phyloP scores from a whole-genome alignment of 495 filamentous ascomycete genomes.

The Bombardia bombarda region DNA sequence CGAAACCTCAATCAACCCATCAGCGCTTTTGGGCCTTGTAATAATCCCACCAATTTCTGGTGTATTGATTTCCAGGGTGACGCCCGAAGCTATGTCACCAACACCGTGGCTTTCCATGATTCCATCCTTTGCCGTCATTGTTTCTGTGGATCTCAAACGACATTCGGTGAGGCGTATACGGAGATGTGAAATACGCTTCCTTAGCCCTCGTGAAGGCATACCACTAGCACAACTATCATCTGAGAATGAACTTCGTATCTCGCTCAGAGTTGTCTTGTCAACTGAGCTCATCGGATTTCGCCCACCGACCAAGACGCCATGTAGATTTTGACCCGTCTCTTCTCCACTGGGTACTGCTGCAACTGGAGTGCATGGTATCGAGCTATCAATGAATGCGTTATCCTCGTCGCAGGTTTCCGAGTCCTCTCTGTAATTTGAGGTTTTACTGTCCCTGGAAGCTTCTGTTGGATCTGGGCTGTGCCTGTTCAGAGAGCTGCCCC shows the following conservation, averaged over 20 bases:
- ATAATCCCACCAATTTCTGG: neutral
- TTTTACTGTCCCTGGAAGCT: neutral
- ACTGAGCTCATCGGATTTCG: neutral
- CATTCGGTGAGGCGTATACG: constrained; percentile 12
- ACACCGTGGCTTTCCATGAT: neutral
- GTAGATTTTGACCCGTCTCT: neutral
- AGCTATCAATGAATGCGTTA: neutral
- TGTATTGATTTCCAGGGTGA: neutral
- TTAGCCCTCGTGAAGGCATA: constrained; percentile 9
- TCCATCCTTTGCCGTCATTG: neutral
- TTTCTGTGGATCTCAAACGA: constrained; percentile 2
- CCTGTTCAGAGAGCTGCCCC: neutral
- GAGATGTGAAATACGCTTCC: constrained; percentile 17
- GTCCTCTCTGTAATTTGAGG: neutral
- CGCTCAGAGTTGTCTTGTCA: neutral
- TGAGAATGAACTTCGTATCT: constrained; percentile 8
- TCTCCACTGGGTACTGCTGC: neutral
- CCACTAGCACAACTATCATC: constrained; percentile 6
- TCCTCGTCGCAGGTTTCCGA: neutral
- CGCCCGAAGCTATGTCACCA: neutral
- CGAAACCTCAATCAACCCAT: neutral
- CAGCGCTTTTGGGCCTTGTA: neutral
- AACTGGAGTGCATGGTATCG: neutral
- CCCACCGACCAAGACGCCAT: neutral
- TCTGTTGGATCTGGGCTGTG: neutral